phyloP scores from a whole-genome alignment of 805 yeast species.

The Saccharomycopsis sp. region DNA sequence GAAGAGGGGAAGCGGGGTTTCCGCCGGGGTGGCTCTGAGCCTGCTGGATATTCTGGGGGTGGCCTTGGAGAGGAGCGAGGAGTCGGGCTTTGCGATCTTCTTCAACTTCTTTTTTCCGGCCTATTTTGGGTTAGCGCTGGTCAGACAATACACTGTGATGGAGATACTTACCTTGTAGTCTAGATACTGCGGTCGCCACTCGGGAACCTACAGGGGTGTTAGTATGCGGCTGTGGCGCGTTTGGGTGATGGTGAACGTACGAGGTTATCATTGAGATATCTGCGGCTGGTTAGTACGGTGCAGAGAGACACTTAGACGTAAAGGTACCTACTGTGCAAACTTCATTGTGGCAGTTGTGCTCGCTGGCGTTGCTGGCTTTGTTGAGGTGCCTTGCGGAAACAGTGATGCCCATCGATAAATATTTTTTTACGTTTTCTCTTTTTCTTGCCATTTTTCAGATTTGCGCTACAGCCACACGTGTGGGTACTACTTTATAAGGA shows the following conservation, averaged over 20 bases:
- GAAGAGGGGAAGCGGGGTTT: conserved; percentile 8
- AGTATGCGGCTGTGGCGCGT: neutral
- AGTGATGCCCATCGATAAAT: neutral
- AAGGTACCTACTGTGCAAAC: conserved; percentile 25
- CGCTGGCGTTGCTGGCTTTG: no score
- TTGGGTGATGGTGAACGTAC: conserved; percentile 19
- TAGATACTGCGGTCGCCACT: conserved; percentile 37
- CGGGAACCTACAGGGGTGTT: conserved; percentile 30
- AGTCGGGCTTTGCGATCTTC: conserved; percentile 26
- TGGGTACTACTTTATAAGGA: neutral
- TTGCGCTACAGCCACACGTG: neutral
- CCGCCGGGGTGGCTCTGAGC: conserved; percentile 7
- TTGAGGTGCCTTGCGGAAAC: no score
- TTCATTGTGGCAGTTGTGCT: no score
- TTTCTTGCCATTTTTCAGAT: neutral
- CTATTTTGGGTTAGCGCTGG: conserved; percentile 15
- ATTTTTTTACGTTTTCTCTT: neutral
- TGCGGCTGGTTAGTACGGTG: no score
- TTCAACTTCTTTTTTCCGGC: conserved; percentile 49
- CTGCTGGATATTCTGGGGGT: conserved; percentile 4
- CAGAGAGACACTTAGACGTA: no score
- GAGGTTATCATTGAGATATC: conserved; percentile 27
- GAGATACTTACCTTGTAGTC: conserved; percentile 30
- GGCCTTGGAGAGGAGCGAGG: neutral
- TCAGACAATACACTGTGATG: neutral